These are phyloP conservation scores for Solanum etuberosum DNA, from an alignment of 257 asterid species.

Conservation along the genomic window DNA sequence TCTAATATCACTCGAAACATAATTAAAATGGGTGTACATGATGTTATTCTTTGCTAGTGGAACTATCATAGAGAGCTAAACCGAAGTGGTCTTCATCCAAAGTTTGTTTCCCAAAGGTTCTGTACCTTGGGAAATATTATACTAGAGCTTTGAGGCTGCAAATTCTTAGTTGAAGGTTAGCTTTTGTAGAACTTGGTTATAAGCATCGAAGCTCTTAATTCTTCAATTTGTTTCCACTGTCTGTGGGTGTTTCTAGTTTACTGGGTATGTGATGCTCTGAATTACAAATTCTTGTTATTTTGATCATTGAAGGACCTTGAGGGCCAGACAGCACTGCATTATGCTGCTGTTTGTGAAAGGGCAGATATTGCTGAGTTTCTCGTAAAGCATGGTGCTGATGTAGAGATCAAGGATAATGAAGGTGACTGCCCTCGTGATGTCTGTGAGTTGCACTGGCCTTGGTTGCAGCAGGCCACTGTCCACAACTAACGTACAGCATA, in stretches of 20 bases:
- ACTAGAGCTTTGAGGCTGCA: not conserved
- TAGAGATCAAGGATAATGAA: slow-evolving; percentile 53
- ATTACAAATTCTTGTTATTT: not conserved
- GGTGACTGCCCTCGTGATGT: slow-evolving; percentile 70
- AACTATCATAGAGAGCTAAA: not conserved
- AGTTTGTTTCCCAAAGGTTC: not conserved
- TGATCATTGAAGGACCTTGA: slow-evolving; percentile 57
- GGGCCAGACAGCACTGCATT: slow-evolving; percentile 89
- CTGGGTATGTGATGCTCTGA: not conserved
- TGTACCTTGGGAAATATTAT: not conserved
- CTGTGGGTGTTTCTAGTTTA: not conserved
- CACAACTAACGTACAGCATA: slow-evolving; percentile 4
- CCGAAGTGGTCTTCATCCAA: not conserved
- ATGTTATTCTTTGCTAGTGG: not conserved
- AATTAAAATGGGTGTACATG: not conserved
- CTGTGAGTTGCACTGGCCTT: slow-evolving; percentile 62
- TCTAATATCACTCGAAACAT: not conserved
- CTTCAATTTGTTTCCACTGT: not conserved
- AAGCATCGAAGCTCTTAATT: not conserved
- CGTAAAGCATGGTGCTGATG: slow-evolving; percentile 67
- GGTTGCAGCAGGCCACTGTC: slow-evolving; percentile 35
- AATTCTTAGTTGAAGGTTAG: not conserved
- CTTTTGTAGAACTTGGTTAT: not conserved
- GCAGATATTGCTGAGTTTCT: slow-evolving; percentile 64
- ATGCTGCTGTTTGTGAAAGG: slow-evolving; percentile 92